Conservation (phyloP, 495 filamentous ascomycete genomes). For the Neurospora tetrasperma region DNA sequence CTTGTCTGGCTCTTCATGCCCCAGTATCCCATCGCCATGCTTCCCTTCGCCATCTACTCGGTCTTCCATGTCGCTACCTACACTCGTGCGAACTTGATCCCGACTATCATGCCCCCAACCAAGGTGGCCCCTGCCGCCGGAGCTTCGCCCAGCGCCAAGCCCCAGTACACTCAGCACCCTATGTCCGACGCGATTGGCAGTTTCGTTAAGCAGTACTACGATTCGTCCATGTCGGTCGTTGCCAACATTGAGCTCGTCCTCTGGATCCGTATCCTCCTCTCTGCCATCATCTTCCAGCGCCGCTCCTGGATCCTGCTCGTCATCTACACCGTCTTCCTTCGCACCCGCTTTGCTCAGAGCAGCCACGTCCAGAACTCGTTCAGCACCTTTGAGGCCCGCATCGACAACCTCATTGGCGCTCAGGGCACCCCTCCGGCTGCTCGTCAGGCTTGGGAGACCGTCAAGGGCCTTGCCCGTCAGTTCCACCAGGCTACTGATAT, state of each 20-base stretch:
- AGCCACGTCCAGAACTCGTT: slow-evolving; percentile 79
- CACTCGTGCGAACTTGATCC: slow-evolving; percentile 59
- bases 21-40: slow-evolving; percentile 79
- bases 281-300: slow-evolving; percentile 74
- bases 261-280: slow-evolving; percentile 69
- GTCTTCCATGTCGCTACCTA: slow-evolving; percentile 95
- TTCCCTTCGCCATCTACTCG: slow-evolving; percentile 94
- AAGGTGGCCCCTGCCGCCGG: slow-evolving; percentile 30
- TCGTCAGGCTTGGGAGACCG: slow-evolving; percentile 68
- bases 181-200: slow-evolving; percentile 70
- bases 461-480: slow-evolving; percentile 64
- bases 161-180: slow-evolving; percentile 52
- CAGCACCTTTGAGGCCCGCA: slow-evolving; percentile 55
- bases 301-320: slow-evolving; percentile 79
- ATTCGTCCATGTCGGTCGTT: slow-evolving; percentile 75
- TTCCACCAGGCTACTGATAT: slow-evolving; percentile 73
- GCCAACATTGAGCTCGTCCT: slow-evolving; percentile 66
- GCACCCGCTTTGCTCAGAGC: slow-evolving; percentile 83
- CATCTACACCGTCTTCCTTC: slow-evolving; percentile 86
- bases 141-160: slow-evolving; percentile 51
- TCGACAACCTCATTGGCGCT: slow-evolving; percentile 72
- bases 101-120: slow-evolving; percentile 45
- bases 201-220: slow-evolving; percentile 98
- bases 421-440: slow-evolving; percentile 79
- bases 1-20: slow-evolving; percentile 88